These are phyloP conservation scores for Rickenella mellea DNA, from an alignment of 768 basidiomycete genomes.

Conservation along the genomic window DNA sequence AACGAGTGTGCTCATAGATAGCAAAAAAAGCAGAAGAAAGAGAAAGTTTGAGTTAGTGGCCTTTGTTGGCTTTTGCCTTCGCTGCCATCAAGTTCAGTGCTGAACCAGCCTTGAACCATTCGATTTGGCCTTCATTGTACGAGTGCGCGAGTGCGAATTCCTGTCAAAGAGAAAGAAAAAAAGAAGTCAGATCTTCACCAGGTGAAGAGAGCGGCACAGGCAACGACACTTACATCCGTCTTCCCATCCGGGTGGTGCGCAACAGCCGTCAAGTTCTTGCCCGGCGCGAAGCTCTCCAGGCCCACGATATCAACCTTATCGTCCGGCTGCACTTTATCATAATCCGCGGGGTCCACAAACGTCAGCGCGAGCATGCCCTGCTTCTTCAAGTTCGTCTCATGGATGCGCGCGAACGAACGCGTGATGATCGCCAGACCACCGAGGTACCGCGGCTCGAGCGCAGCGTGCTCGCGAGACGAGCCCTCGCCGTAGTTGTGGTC, in stretches of 20 bases:
- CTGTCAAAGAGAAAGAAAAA: slow-evolving; percentile 19
- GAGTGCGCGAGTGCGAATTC: slow-evolving; percentile 79
- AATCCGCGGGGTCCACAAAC: slow-evolving; percentile 86
- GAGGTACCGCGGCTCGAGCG: slow-evolving; percentile 90
- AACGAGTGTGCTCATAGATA: background rate
- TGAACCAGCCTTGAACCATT: slow-evolving; percentile 97
- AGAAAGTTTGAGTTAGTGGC: slow-evolving; percentile 6
- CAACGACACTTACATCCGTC: slow-evolving; percentile 39
- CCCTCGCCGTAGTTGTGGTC: slow-evolving; percentile 97
- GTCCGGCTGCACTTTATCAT: slow-evolving; percentile 81
- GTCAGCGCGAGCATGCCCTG: slow-evolving; percentile 97
- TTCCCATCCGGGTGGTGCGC: slow-evolving; percentile 78
- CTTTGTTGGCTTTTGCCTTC: slow-evolving; percentile 43
- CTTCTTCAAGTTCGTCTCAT: slow-evolving; percentile 98
- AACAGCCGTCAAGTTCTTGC: slow-evolving; percentile 79
- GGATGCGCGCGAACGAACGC: slow-evolving; percentile 95
- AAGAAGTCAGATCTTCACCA: slow-evolving; percentile 10
- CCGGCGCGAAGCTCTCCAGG: slow-evolving; percentile 81
- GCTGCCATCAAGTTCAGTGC: slow-evolving; percentile 85
- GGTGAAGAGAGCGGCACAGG: background rate
- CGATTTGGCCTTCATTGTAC: slow-evolving; percentile 96
- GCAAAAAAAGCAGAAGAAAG: background rate
- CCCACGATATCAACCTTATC: slow-evolving; percentile 89
- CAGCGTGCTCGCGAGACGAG: slow-evolving; percentile 96
- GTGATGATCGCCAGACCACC: slow-evolving; percentile 94